Evolutionary conservation across 2,329 filamentous ascomycete species (phyloP), one percentile per base, ranked within the genome.

Genomic region (Chrysosporium keratinophilum): DNA sequence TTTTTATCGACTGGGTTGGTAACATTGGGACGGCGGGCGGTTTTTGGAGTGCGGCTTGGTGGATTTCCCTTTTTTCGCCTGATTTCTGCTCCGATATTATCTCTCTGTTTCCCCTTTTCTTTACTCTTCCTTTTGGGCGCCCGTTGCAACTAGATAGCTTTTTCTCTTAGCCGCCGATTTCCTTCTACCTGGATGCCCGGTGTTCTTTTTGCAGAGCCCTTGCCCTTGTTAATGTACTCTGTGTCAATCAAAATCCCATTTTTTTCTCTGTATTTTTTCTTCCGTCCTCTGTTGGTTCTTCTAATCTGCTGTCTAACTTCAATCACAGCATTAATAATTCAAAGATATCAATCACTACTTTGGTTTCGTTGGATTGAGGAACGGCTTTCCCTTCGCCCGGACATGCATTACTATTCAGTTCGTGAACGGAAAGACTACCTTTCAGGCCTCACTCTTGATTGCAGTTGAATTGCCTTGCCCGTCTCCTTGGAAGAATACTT

Each of bases 41-140:
- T 45, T 57, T 56, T 50, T 57, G 56, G 56, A 57, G 56, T 57
- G 56, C 39, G 56, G 56, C 54, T 57, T 57, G 56, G 50, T 55
- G 56, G 56, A 56, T 50, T 57, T 44, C 42, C 52, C 28, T 50
- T 55, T 41, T 20, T 49, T 28, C 7, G 23, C 23, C 23, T 28
- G 3, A 23, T 54, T 42, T 55, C 15, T 35, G n/a, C 5, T 42
- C 5, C 2, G 19, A 42, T 34, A 39, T 34, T 42, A 23, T 54
- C 19, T 41, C 41, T 14, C 12, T 28, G 41, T 37, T 44, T 37
- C n/a, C n/a, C n/a, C n/a, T n/a, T n/a, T n/a, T n/a, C n/a, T n/a
- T n/a, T n/a, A n/a, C n/a, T n/a, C n/a, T n/a, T n/a, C 33, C 31
- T 43, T 2, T 34, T 49, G 34, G 46, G 46, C 11, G 39, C 48